phyloP scores from a whole-genome alignment of 2,329 filamentous ascomycete genomes.

The Dendrostoma leiphaemia region DNA sequence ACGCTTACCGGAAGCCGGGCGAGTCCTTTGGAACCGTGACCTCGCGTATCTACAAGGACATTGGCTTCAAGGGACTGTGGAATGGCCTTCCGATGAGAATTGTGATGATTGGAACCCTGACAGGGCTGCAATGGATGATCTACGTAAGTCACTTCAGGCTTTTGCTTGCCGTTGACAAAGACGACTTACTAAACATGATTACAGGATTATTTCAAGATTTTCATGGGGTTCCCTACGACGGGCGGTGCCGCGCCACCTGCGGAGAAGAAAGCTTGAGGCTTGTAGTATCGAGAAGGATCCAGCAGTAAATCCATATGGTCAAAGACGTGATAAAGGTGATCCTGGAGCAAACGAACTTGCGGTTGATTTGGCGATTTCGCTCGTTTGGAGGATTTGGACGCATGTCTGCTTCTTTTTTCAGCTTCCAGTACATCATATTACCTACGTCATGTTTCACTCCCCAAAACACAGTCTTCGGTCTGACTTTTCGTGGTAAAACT shows the following conservation, averaged over 20 bases:
- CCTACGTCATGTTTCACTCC: background rate
- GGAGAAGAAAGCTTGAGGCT: constrained; percentile 39
- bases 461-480: background rate
- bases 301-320: background rate
- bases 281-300: background rate
- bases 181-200: constrained; percentile 19
- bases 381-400: background rate
- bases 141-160: constrained; percentile 54
- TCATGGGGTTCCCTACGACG: constrained; percentile 83
- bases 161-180: background rate
- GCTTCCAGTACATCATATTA: background rate
- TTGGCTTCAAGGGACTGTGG: constrained; percentile 87
- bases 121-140: constrained; percentile 91
- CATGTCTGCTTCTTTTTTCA: background rate
- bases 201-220: constrained; percentile 83
- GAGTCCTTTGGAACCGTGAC: constrained; percentile 78
- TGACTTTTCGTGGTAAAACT: too few species aligned
- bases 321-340: background rate
- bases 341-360: background rate
- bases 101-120: constrained; percentile 83
- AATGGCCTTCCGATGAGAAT: constrained; percentile 83
- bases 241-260: constrained; percentile 60
- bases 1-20: constrained; percentile 71
- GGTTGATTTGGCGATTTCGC: background rate
- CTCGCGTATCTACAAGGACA: constrained; percentile 78